Base-by-base conservation (phyloP, 768 basidiomycete genomes). In the Boletus reticuloceps region DNA sequence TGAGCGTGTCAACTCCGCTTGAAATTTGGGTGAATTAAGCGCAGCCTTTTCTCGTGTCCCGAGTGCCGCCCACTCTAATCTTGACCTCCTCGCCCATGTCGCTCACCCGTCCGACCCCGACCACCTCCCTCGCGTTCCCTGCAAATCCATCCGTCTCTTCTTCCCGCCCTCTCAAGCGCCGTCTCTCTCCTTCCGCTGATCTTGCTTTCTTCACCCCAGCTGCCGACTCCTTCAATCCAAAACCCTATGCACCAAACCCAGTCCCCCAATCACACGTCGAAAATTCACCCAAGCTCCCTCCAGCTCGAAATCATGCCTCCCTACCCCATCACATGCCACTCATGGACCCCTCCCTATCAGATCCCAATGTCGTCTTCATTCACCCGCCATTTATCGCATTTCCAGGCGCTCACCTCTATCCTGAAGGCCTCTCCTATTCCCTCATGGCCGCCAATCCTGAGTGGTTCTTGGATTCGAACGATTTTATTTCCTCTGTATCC, bases 381-480 rank as follows among this genome's bases (percentile, higher is more conserved):
- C 88, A 82, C 61, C 86, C 88, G 1, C 90, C 90, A 10, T 91
- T 90, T 70, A 75, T 72, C 45, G 65, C 74, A 32, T 90, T 90
- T 64, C 89, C 89, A 2, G 74, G 82, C 49, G 78, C 85, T 19
- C 74, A 84, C 55, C 65, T 73, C 16, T 77, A 82, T 72, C 78
- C 82, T 2, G 86, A 88, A 55, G 88, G 88, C 27, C 77, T 91
- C 47, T 82, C 82, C 5, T 92, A 88, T 67, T 77, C 80, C 54
- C 65, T 86, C 41, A 79, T 92, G 77, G 84, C 88, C n/a, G 79
- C 81, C 38, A 87, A 91, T 63, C 79, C 82, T 9, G 83, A 91
- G 51, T 92, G 90, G 90, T 92, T 91, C 65, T 76, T 92, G 56
- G 83, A 85, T 63, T 66, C 86, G 17, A 67, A 73, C 49, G 89